These are phyloP conservation scores for Zoysia pacifica DNA, from an alignment of 176 grass and related monocot genomes.

Conservation along the genomic window DNA sequence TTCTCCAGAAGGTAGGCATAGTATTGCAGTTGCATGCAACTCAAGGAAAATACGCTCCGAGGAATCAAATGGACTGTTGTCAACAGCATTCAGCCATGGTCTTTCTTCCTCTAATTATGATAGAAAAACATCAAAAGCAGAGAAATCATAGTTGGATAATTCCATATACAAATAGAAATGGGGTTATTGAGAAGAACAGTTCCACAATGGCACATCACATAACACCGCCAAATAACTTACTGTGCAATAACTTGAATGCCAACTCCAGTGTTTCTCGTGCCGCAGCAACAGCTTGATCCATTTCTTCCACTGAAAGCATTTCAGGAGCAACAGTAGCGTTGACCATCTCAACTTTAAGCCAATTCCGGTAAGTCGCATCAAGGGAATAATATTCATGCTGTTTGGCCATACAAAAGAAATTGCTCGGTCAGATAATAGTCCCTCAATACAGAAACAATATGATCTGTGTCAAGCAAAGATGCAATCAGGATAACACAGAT, in stretches of 20 bases:
- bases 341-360: constrained; percentile 86
- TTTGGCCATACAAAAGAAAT: constrained; percentile 31
- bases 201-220: constrained; percentile 20
- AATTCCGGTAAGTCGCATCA: constrained; percentile 93
- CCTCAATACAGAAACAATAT: constrained; percentile 25
- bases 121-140: constrained; percentile 12
- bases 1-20: constrained; percentile 87
- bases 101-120: constrained; percentile 64
- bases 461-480: constrained; percentile 17
- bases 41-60: constrained; percentile 67
- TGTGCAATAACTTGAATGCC: constrained; percentile 65
- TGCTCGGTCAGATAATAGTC: constrained; percentile 35
- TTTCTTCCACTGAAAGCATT: constrained; percentile 89
- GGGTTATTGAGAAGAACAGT: constrained; percentile 18
- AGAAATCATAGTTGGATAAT: constrained; percentile 5
- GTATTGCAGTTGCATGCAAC: constrained; percentile 85
- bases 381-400: constrained; percentile 97
- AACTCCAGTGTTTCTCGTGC: constrained; percentile 82
- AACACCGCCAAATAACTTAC: constrained; percentile 49
- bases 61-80: constrained; percentile 56
- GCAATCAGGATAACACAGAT: constrained; percentile 29
- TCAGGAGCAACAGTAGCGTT: constrained; percentile 73
- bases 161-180: constrained; percentile 16
- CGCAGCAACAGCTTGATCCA: constrained; percentile 63
- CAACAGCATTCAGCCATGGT: constrained; percentile 75